Percentiles rank a stretch among this genome's conserved stretches.
Conservation (phyloP, 305 asterid species). For the Lippia alba region DNA sequence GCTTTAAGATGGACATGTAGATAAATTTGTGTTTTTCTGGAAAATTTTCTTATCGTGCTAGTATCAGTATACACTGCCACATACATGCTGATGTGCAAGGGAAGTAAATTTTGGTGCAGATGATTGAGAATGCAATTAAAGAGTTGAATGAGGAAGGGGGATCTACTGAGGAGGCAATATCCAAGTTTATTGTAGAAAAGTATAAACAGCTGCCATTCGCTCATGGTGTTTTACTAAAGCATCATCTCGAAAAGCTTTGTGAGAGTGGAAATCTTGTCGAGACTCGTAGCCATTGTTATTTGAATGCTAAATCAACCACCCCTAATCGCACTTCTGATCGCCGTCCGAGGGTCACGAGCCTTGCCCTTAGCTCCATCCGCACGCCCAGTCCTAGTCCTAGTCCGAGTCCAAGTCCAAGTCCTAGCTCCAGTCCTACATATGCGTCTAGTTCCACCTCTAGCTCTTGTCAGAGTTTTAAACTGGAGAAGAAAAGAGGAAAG, state of each 20-base stretch:
- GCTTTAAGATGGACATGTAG: no score
- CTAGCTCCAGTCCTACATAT: not conserved
- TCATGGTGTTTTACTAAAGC: conserved; percentile 52
- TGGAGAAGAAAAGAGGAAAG: conserved; percentile 16
- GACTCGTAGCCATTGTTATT: conserved; percentile 35
- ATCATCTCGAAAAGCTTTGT: conserved; percentile 55
- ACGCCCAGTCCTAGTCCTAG: conserved; percentile 9
- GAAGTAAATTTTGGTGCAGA: conserved; percentile 41
- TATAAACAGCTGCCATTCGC: conserved; percentile 59
- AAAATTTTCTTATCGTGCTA: not conserved
- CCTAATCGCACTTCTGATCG: conserved; percentile 13
- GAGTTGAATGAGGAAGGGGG: conserved; percentile 54
- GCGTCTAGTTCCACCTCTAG: conserved; percentile 35
- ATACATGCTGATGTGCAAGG: not conserved
- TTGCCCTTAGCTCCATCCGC: not conserved
- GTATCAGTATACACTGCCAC: not conserved
- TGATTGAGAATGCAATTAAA: conserved; percentile 58
- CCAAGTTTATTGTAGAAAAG: conserved; percentile 44
- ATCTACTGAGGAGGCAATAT: conserved; percentile 57
- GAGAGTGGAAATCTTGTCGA: conserved; percentile 37
- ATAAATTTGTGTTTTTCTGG: not conserved
- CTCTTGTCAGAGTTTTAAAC: conserved; percentile 34
- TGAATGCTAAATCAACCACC: conserved; percentile 21
- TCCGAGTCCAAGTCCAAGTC: not conserved
- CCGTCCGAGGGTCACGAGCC: not conserved